Evolutionary conservation across 768 basidiomycete genomes (phyloP), one percentile per base, ranked within the genome.

Genomic region (Trametes sanguinea): DNA sequence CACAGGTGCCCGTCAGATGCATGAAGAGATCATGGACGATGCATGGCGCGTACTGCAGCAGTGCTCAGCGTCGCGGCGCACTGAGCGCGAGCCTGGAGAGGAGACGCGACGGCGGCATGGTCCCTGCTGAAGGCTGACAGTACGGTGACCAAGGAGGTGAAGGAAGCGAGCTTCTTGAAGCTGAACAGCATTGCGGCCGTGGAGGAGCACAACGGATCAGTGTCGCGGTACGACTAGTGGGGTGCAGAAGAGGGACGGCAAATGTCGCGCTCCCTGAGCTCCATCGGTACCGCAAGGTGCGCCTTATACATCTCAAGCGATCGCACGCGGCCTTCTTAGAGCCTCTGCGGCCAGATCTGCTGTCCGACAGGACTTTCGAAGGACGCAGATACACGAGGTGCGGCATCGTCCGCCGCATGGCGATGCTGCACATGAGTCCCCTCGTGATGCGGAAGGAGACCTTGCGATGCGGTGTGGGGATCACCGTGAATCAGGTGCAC

Each of bases 61-160:
- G 39, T 51, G 37, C 37, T 51, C 17, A 58, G 57, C 10, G 57
- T 58, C 37, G 57, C 57, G 33, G 47, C 33, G 48, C 57, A 58
- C 30, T 58, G 57, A 6, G 46, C 57, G 47, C 47, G 57, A n/a
- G 39, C 39, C 10, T 39, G 22, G 35, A 48, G 55, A 35, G 57
- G 40, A 4, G 47, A 39, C 17, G 48, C 47, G 57, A 44, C 37
- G 46, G 57, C 40, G n/a, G 16, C n/a, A 17, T 39, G 17, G 52
- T 40, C 22, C 13, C 46, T 29, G 45, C 32, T 47, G 35, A 58
- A 32, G 13, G 57, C 35, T 4, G 57, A 22, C 13, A 58, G 39
- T 14, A 32, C 48, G 37, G 57, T 51, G 37, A 48, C 55, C 32
- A 48, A 14, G 32, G 55, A 35, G 33, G 55, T 33, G 14, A 57